Conservation (phyloP, 2,329 filamentous ascomycete species). For the Claviceps sp. region DNA sequence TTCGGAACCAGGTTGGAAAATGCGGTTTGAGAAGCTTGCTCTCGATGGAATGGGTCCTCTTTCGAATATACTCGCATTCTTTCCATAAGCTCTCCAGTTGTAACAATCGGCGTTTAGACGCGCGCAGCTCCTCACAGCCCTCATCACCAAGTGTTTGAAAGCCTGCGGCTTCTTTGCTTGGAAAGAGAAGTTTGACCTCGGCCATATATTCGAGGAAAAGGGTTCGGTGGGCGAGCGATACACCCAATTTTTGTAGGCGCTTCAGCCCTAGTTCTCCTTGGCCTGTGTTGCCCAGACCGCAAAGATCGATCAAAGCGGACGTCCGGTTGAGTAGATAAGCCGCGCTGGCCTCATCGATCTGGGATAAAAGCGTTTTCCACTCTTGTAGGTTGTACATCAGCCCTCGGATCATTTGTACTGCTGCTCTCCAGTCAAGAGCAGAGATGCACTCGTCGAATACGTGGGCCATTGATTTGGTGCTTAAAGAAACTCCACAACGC, state of each 20-base stretch:
- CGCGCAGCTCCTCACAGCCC: not conserved
- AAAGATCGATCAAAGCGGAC: conserved; percentile 23
- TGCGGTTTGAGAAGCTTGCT: conserved; percentile 21
- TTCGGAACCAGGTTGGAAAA: conserved; percentile 16
- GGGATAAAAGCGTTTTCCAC: conserved; percentile 14
- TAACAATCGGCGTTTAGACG: conserved; percentile 15
- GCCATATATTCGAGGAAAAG: conserved; percentile 13
- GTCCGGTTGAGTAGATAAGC: conserved; percentile 19
- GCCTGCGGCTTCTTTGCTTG: not conserved
- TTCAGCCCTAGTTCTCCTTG: conserved; percentile 4
- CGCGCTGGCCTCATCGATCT: conserved; percentile 9
- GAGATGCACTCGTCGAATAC: conserved; percentile 29
- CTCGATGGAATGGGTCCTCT: conserved; percentile 19
- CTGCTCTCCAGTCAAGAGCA: conserved; percentile 26
- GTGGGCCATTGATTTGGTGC: conserved; percentile 19
- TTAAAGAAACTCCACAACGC: conserved; percentile 19
- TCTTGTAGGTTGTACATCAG: conserved; percentile 14
- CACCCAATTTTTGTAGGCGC: conserved; percentile 14
- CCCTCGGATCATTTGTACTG: conserved; percentile 17
- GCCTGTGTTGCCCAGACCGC: conserved; percentile 14
- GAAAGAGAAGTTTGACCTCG: conserved; percentile 6
- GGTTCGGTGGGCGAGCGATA: conserved; percentile 11
- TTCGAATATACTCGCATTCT: conserved; percentile 17
- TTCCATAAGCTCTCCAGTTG: conserved; percentile 22
- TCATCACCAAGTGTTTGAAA: not conserved